Evolutionary conservation across 2,329 filamentous ascomycete species (phyloP), one percentile per base, ranked within the genome.

Genomic region (Juglanconis juglandina): DNA sequence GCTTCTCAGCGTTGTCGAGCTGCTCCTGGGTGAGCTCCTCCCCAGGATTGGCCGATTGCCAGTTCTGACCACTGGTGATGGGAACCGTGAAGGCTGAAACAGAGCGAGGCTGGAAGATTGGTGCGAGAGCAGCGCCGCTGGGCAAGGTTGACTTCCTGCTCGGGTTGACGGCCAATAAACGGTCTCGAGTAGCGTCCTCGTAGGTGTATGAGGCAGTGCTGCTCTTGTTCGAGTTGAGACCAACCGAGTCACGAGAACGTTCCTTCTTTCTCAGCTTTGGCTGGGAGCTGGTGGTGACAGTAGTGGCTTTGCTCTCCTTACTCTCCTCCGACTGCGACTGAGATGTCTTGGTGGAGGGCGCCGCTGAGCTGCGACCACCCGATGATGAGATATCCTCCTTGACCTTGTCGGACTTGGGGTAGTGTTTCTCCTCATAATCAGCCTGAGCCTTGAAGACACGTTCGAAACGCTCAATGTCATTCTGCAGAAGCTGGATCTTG

Each of bases 101-200:
- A 7, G 62, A 64, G 37, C 77, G 76, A 39, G 80, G 79, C 55
- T 79, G 75, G 58, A 83, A 83, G 0, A 79, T 75, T 2, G 81
- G 77, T 17, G 80, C 80, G 52, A 80, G 68, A 37, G 81, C 80
- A 34, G 80, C 79, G 58, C 72, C 75, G 47, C 75, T 75, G 1
- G 80, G 77, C 35, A 83, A 70, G 24, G 72, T 74, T 1, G 72
- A 70, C 47, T 70, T 75, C 61, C 72, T 73, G 46, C 64, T 60
- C 2, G 67, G 66, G 30, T 71, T 72, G 2, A 55, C 67, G 41
- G 63, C 35, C 32, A 64, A 50, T 17, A 65, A 14, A 11, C 11
- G 67, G 47, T 58, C 62, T 5, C 64, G 63, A 48, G 75, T 74
- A 39, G 68, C 56, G 9, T 71, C 69, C 13, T 72, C 70, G 32